phyloP scores from a whole-genome alignment of 1,284 basidiomycete species.

The Cryptococcus deneoformans region DNA sequence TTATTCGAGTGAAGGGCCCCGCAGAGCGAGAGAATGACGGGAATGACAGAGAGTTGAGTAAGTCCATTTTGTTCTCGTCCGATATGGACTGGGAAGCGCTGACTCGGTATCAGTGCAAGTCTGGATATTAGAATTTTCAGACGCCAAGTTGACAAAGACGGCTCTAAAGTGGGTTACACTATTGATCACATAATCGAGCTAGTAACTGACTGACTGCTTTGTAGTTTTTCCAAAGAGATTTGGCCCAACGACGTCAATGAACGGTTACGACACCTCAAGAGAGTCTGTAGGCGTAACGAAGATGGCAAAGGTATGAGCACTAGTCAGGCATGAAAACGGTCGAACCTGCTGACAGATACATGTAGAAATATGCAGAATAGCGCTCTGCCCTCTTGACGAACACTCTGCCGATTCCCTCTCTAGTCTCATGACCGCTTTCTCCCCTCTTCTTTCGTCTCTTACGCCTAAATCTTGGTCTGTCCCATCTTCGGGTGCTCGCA shows the following conservation, averaged over 20 bases:
- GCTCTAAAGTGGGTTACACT: constrained; percentile 63
- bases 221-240: constrained; percentile 41
- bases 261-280: constrained; percentile 70
- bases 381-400: constrained; percentile 30
- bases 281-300: constrained; percentile 58
- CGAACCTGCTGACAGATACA: not conserved
- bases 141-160: constrained; percentile 60
- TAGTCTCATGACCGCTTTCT: constrained; percentile 44
- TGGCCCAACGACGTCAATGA: constrained; percentile 54
- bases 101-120: constrained; percentile 56
- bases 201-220: constrained; percentile 3
- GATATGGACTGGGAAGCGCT: constrained; percentile 5
- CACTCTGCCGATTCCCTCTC: constrained; percentile 20
- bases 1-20: constrained; percentile 31
- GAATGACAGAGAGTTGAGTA: constrained; percentile 28
- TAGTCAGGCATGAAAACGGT: not conserved
- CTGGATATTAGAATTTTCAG: constrained; percentile 82
- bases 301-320: constrained; percentile 12
- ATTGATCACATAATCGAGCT: not conserved
- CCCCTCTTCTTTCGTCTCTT: constrained; percentile 49
- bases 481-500: constrained; percentile 69
- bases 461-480: constrained; percentile 61
- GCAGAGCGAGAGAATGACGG: constrained; percentile 37
- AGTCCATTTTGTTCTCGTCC: constrained; percentile 12
- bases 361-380: constrained; percentile 21